phyloP scores from a whole-genome alignment of 805 yeast species.

The Suhomyces sp. region DNA sequence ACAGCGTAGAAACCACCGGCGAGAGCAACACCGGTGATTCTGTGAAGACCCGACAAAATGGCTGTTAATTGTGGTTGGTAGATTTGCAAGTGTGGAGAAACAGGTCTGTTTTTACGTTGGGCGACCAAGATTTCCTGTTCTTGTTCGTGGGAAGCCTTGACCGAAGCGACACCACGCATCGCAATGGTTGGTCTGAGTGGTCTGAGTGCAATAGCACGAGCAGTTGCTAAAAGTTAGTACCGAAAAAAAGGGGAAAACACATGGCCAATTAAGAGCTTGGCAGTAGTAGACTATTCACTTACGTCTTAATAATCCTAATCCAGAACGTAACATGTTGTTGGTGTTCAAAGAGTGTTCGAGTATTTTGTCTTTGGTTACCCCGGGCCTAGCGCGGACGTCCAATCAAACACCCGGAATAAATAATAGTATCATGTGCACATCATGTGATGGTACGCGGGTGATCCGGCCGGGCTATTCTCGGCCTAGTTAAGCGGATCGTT shows the following conservation, averaged over 20 bases:
- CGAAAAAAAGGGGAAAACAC: neutral
- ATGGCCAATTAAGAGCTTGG: neutral
- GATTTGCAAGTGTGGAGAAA: slow-evolving; percentile 85
- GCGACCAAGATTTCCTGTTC: slow-evolving; percentile 69
- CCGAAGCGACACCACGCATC: slow-evolving; percentile 21
- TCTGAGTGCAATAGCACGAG: slow-evolving; percentile 1
- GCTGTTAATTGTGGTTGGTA: slow-evolving; percentile 90
- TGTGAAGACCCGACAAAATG: slow-evolving; percentile 76
- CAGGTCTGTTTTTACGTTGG: slow-evolving; percentile 86
- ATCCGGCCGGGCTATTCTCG: neutral
- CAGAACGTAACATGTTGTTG: slow-evolving; percentile 30
- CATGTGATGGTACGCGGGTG: neutral
- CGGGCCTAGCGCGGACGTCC: slow-evolving; percentile 9
- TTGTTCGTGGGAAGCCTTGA: slow-evolving; percentile 53
- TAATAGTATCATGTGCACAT: slow-evolving; percentile 7
- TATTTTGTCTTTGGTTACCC: neutral
- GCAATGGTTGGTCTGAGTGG: slow-evolving; percentile 1
- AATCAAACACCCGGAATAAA: slow-evolving; percentile 8
- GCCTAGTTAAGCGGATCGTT: neutral
- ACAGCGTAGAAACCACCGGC: slow-evolving; percentile 78
- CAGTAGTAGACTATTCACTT: slow-evolving; percentile 6
- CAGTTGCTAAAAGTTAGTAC: slow-evolving; percentile 1
- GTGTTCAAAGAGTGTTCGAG: neutral
- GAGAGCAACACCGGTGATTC: slow-evolving; percentile 82
- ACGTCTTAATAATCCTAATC: slow-evolving; percentile 30